These are phyloP conservation scores for Pleurotus pulmonarius DNA, from an alignment of 768 basidiomycete species.

Conservation along the genomic window DNA sequence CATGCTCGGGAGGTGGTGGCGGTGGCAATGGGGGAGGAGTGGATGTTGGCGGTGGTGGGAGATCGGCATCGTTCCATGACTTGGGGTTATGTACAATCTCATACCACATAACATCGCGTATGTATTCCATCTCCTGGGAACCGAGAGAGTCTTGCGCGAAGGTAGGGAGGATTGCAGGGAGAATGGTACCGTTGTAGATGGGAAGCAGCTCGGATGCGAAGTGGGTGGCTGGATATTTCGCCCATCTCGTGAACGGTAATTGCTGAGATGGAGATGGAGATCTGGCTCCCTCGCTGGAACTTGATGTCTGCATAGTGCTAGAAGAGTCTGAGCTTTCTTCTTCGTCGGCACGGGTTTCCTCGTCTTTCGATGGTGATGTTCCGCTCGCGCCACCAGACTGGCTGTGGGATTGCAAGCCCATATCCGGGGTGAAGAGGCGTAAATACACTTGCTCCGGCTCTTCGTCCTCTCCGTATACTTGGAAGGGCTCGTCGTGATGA, in stretches of 20 bases:
- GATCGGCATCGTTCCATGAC: constrained; percentile 22
- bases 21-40: constrained; percentile 11
- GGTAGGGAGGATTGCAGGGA: constrained; percentile 12
- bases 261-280: background rate
- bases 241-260: constrained; percentile 44
- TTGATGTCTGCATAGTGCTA: background rate
- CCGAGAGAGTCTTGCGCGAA: constrained; percentile 24
- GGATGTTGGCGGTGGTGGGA: constrained; percentile 6
- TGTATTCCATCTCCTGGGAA: background rate
- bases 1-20: constrained; percentile 10
- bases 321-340: constrained; percentile 2
- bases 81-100: constrained; percentile 34
- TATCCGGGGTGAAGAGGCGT: constrained; percentile 3
- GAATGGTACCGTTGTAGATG: constrained; percentile 37
- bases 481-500: constrained; percentile 19
- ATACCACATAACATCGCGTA: constrained; percentile 18
- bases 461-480: constrained; percentile 35
- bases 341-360: background rate
- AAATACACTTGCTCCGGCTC: constrained; percentile 29
- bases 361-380: too few species aligned
- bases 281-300: background rate
- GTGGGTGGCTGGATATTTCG: constrained; percentile 52
- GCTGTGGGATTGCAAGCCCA: background rate
- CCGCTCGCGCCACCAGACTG: background rate
- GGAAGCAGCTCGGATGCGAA: constrained; percentile 58